A percentile compares a stretch with the other conserved stretches of the same genome.
Evolutionary conservation across 1,139 yeast genomes (phyloP).

Genomic region (Entelexis sorbosivorans): DNA sequence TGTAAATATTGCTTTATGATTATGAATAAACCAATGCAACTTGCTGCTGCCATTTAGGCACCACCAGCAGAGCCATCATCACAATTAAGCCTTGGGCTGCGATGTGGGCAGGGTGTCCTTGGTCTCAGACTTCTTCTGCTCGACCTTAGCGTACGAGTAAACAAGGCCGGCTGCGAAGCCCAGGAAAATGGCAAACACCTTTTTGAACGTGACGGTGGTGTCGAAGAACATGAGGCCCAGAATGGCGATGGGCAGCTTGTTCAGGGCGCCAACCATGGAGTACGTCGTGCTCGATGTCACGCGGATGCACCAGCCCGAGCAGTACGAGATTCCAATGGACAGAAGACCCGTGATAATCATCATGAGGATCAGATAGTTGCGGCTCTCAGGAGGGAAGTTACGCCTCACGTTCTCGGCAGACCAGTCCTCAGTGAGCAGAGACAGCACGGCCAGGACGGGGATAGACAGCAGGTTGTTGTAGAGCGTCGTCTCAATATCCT

Average conservation of each 20-base stretch:
- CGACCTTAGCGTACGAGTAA: constrained; percentile 83
- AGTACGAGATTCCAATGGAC: constrained; percentile 92
- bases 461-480: constrained; percentile 88
- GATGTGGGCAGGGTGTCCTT: constrained; percentile 27
- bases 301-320: constrained; percentile 99
- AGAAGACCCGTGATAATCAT: constrained; percentile 90
- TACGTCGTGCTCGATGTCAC: constrained; percentile 96
- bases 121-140: constrained; percentile 42
- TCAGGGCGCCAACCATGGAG: constrained; percentile 98
- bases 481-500: constrained; percentile 97
- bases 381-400: constrained; percentile 68
- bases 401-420: constrained; percentile 56
- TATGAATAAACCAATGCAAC: not conserved
- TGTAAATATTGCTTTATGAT: not conserved
- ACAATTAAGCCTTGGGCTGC: constrained; percentile 4
- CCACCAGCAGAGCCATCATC: not conserved
- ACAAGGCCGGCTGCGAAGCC: constrained; percentile 94
- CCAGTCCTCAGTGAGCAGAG: constrained; percentile 87
- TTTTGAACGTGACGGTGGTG: constrained; percentile 87
- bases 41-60: too few species aligned
- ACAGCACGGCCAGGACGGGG: constrained; percentile 69
- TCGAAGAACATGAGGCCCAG: constrained; percentile 90
- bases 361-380: constrained; percentile 58
- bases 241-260: constrained; percentile 93
- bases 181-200: constrained; percentile 76